Base-by-base conservation (phyloP, 1,284 basidiomycete genomes). In the Melanopsichium pennsylvanicum region DNA sequence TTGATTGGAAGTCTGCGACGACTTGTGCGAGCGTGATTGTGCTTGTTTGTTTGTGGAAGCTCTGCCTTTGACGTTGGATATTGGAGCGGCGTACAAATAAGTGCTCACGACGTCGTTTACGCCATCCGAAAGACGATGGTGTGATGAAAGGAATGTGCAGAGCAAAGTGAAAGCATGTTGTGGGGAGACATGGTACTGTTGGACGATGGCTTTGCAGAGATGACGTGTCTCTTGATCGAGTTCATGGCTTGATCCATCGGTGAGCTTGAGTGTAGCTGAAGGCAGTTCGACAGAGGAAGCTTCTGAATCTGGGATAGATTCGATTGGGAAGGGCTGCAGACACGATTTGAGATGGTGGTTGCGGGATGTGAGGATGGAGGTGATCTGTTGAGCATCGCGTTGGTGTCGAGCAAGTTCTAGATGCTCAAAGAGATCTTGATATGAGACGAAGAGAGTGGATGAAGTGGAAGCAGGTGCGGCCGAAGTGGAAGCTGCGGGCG, bases 101-200 rank as follows among this genome's bases (percentile, higher is more conserved):
- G 51, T 46, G 22, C 31, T 42, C 6, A 57, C 34, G 18, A 54
- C 35, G 5, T 55, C 47, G 0, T 59, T n/a, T 10, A 72, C 40
- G 31, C 45, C 44, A 13, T 70, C 43, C 12, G 72, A 42, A 2
- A 88, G 86, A 13, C 89, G 83, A 10, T 89, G 90, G 76, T 90
- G 87, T 76, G 91, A 90, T 77, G 89, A 90, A 15, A 92, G 83
- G 76, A 90, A 92, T 0, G 88, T 88, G 12, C 89, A 87, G 15
- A 92, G 82, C 7, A 91, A 84, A 6, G 88, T 82, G 45, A 90
- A 84, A 0, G 90, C 87, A 21, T 89, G 87, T 15, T 91, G 84
- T 76, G 92, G 86, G 82, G 92, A 90, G 33, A 93, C 88, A 46
- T 87, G 83, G 80, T 91, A 88, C 62, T 84, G 85, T 36, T 84